Base-by-base conservation (phyloP, 805 yeast genomes). In the Torulaspora indica region DNA sequence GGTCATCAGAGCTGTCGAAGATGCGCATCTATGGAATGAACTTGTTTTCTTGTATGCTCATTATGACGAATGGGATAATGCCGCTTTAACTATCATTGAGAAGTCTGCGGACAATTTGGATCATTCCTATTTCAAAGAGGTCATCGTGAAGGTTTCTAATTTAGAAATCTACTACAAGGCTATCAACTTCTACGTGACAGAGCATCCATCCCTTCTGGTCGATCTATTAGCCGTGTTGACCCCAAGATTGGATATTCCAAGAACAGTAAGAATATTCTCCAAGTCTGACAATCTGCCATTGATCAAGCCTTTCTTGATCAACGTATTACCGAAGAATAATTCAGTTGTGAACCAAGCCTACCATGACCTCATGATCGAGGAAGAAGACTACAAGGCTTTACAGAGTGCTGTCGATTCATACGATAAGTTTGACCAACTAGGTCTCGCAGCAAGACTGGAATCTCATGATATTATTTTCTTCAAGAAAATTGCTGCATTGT, bases 51-150 rank as follows among this genome's bases (percentile, higher is more conserved):
- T 93, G 67, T 91, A 91, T 72, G 89, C 96, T 64, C 98, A 93
- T 69, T 93, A 93, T 66, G 98, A 93, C 64, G 98, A 93, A 72
- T 93, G 96, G 95, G 98, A 93, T 67, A 93, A 93, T 67, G 98
- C 98, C 49, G 89, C 96, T 28, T 76, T 93, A 63, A 81, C 96
- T 12, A 87, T 93, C 90, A 93, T 93, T 74, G 97, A 93, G 66
- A 88, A 81, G 63, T 83, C 95, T 3, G 87, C 95, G 48, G 84
- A 84, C 55, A 89, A 96, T 13, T 90, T 91, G 60, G 98, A 93
- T 57, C 98, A 93, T 65, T 71, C 81, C 24, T 85, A 95, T 34
- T 93, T 93, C 76, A 93, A 93, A 73, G 98, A 93, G 62, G 82
- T 93, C 38, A 74, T 93, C 49, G 95, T 87, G 50, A 93, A 93